These are phyloP conservation scores for Lepidium didymum DNA, from an alignment of 345 rosid species.

Conservation along the genomic window DNA sequence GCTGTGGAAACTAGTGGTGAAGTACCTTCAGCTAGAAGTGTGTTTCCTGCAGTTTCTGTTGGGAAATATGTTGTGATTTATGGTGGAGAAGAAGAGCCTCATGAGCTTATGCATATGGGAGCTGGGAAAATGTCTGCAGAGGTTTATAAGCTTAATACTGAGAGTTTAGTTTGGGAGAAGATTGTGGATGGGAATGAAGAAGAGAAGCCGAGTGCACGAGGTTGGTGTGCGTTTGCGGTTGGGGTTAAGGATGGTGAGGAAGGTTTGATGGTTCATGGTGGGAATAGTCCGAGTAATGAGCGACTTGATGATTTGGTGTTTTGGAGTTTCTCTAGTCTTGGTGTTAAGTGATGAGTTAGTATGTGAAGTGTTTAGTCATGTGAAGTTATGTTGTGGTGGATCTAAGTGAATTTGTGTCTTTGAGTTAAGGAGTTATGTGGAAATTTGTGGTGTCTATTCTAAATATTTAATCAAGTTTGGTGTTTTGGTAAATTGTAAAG, in stretches of 20 bases:
- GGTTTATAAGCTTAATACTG: slow-evolving; percentile 22
- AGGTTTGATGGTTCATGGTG: slow-evolving; percentile 29
- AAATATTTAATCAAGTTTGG: not conserved
- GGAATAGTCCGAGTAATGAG: slow-evolving; percentile 27
- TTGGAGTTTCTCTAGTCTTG: slow-evolving; percentile 8
- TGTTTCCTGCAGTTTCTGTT: slow-evolving; percentile 11
- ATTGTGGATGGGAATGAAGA: not conserved
- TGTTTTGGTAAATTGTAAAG: not conserved
- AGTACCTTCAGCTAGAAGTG: slow-evolving; percentile 19
- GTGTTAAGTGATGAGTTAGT: not conserved
- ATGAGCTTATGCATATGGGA: slow-evolving; percentile 32
- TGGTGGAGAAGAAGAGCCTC: slow-evolving; percentile 32
- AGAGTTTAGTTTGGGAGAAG: slow-evolving; percentile 28
- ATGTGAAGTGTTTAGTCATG: not conserved
- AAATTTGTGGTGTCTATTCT: not conserved
- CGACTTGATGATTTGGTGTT: slow-evolving; percentile 30
- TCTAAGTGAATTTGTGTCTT: not conserved
- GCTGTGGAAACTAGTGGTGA: slow-evolving; percentile 24
- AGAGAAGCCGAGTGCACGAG: slow-evolving; percentile 11
- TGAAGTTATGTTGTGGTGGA: not conserved
- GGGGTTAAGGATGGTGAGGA: slow-evolving; percentile 20
- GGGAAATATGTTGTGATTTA: slow-evolving; percentile 25
- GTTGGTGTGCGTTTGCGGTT: slow-evolving; percentile 22
- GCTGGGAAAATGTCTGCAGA: slow-evolving; percentile 23
- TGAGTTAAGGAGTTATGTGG: not conserved